These are phyloP conservation scores for Fraxinus pennsylvanica DNA, from an alignment of 257 asterid species.

Conservation along the genomic window DNA sequence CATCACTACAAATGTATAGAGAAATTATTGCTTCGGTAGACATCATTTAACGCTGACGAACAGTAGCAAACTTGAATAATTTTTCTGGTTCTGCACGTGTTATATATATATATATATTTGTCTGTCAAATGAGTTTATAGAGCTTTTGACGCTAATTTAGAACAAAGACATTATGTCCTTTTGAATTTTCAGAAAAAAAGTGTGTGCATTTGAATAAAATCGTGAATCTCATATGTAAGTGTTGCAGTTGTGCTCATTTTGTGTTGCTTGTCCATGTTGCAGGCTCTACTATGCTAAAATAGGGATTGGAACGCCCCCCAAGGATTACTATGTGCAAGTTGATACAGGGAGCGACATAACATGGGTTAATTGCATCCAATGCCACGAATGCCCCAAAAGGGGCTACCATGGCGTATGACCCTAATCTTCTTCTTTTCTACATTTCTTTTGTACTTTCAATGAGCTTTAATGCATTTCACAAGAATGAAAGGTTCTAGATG, in stretches of 20 bases:
- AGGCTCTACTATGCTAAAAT: constrained; percentile 97
- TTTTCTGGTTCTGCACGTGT: constrained; percentile 18
- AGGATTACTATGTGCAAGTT: constrained; percentile 94
- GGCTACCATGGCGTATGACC: constrained; percentile 91
- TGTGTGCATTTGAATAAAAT: constrained; percentile 5
- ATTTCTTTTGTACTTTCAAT: constrained; percentile 6
- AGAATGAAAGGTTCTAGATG: constrained; percentile 10
- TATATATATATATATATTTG: not conserved
- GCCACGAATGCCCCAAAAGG: constrained; percentile 79
- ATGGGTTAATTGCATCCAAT: constrained; percentile 95
- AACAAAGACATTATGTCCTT: not conserved
- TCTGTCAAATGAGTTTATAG: constrained; percentile 9
- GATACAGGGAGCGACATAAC: constrained; percentile 97
- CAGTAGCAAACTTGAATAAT: not conserved
- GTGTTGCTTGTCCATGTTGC: constrained; percentile 35
- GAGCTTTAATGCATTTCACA: constrained; percentile 13
- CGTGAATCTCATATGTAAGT: constrained; percentile 11
- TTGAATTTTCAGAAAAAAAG: constrained; percentile 13
- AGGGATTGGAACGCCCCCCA: constrained; percentile 93
- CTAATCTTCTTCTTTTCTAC: constrained; percentile 25
- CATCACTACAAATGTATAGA: not conserved
- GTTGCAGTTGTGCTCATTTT: constrained; percentile 22
- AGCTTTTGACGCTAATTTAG: constrained; percentile 6
- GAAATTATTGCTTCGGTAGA: constrained; percentile 13
- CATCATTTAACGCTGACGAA: constrained; percentile 9